Conservation (phyloP, 306 rosid genomes). For the Ormosia semicastrata region DNA sequence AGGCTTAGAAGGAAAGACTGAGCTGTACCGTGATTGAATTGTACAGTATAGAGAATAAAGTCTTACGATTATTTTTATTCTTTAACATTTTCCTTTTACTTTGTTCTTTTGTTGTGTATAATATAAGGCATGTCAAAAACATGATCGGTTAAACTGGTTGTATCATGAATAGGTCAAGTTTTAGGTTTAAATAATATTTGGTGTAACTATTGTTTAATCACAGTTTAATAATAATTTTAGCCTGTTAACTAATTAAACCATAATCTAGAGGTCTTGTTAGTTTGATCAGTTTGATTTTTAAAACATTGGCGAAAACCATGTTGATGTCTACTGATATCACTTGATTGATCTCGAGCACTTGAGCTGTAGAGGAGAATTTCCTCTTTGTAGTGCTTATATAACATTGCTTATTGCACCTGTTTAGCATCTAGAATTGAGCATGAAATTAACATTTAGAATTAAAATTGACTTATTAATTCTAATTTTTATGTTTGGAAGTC, state of each 20-base stretch:
- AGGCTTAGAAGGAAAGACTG: background rate
- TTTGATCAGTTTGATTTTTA: no score
- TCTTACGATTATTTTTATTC: constrained; percentile 9
- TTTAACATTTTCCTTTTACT: background rate
- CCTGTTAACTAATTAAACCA: no score
- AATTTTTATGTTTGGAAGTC: no score
- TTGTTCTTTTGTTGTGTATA: background rate
- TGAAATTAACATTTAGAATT: no score
- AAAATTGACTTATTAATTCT: no score
- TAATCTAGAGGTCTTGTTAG: no score
- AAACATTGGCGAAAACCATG: background rate
- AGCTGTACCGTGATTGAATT: constrained; percentile 22
- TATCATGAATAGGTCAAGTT: no score
- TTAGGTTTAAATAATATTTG: no score
- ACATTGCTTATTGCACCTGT: background rate
- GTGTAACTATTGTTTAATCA: no score
- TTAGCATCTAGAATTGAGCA: no score
- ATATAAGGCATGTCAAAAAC: background rate
- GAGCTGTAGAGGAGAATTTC: background rate
- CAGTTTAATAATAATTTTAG: no score
- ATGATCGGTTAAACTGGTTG: no score
- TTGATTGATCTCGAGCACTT: background rate
- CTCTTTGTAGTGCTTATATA: background rate
- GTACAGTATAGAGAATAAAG: constrained; percentile 41
- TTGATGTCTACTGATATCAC: background rate